A percentile compares a stretch with the other conserved stretches of the same genome.
phyloP scores from a whole-genome alignment of 106 monocot genomes.

The Dendrobium catenatum region DNA sequence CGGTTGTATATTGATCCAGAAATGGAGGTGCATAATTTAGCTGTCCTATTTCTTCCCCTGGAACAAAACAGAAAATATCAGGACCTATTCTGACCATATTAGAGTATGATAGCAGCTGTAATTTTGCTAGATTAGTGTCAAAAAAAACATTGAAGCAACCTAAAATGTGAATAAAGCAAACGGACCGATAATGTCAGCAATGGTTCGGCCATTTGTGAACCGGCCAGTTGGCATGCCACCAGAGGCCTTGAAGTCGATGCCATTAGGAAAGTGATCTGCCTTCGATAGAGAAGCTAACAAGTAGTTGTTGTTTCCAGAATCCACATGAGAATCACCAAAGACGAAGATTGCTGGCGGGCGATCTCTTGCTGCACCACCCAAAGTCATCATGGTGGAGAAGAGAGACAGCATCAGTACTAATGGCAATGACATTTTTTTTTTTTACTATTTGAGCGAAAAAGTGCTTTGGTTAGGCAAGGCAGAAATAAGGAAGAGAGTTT shows the following conservation, averaged over 20 bases:
- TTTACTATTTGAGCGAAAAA: no score
- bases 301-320: constrained; percentile 89
- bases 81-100: no score
- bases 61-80: not conserved
- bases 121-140: no score
- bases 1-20: constrained; percentile 55
- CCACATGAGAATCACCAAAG: constrained; percentile 83
- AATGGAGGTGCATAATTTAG: constrained; percentile 53
- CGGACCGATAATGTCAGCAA: constrained; percentile 63
- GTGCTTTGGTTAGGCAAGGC: not conserved
- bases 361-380: not conserved
- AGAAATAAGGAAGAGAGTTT: not conserved
- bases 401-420: not conserved
- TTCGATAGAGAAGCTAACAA: constrained; percentile 42
- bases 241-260: constrained; percentile 72
- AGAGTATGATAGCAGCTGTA: no score
- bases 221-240: constrained; percentile 71
- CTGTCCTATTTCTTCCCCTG: constrained; percentile 60
- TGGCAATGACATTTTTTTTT: not conserved
- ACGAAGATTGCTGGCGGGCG: constrained; percentile 38
- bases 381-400: not conserved
- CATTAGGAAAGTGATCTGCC: constrained; percentile 60
- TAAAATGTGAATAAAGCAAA: no score
- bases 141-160: no score
- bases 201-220: constrained; percentile 80